phyloP scores from a whole-genome alignment of 2,329 filamentous ascomycete genomes.

The Rhinocladiella mackenziei region DNA sequence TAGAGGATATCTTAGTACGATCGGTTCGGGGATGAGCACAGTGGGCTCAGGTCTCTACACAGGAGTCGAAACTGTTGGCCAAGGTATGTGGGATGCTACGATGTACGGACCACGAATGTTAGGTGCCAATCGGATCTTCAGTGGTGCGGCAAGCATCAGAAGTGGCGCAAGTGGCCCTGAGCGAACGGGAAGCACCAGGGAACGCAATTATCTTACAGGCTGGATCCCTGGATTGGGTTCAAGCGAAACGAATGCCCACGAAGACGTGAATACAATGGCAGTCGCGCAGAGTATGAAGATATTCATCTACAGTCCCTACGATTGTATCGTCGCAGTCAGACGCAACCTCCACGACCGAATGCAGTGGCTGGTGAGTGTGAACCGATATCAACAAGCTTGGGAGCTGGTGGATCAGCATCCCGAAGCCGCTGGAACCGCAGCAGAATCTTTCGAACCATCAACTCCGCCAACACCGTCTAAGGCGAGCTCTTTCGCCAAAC shows the following conservation, averaged over 20 bases:
- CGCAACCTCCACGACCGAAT: slow-evolving; percentile 82
- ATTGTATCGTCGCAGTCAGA: slow-evolving; percentile 88
- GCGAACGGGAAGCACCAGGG: slow-evolving; percentile 42
- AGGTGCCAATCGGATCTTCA: slow-evolving; percentile 52
- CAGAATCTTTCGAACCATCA: slow-evolving; percentile 37
- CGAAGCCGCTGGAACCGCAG: slow-evolving; percentile 53
- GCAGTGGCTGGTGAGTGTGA: slow-evolving; percentile 75
- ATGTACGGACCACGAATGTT: slow-evolving; percentile 74
- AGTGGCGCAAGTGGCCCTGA: slow-evolving; percentile 51
- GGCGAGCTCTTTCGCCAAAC: slow-evolving; percentile 26
- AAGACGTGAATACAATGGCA: slow-evolving; percentile 47
- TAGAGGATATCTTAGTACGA: slow-evolving; percentile 69
- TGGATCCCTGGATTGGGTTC: slow-evolving; percentile 45
- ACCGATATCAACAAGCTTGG: slow-evolving; percentile 82
- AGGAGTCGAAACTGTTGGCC: slow-evolving; percentile 48
- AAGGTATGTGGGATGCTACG: slow-evolving; percentile 85
- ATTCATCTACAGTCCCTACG: slow-evolving; percentile 93
- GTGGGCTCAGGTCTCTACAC: slow-evolving; percentile 38
- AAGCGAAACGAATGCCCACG: slow-evolving; percentile 36
- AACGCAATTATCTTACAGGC: slow-evolving; percentile 54
- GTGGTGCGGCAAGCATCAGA: slow-evolving; percentile 73
- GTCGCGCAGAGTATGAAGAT: slow-evolving; percentile 66
- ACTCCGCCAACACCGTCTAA: slow-evolving; percentile 41
- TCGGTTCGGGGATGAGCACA: slow-evolving; percentile 50
- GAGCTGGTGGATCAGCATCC: slow-evolving; percentile 83